Base-by-base conservation (phyloP, 164 flowering plant species). In the Stephania yunnanensis region DNA sequence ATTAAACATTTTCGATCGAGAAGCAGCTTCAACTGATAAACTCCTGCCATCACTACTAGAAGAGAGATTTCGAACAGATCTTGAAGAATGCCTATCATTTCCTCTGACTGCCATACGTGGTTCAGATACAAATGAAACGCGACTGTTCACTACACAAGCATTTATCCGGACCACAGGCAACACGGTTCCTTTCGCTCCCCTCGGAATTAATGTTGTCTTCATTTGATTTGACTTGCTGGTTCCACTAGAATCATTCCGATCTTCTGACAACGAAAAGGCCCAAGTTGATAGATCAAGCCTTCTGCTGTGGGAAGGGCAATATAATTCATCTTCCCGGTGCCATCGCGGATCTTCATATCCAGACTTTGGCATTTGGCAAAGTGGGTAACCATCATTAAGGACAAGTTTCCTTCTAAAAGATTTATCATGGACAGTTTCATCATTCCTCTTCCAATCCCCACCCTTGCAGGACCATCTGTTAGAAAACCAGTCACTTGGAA, bases 371-470 rank as follows among this genome's bases (percentile, higher is more conserved):
- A 93, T 92, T 81, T 81, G 94, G 83, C 98, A 96, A 53, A 96
- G 85, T 20, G 97, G 93, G 73, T 80, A 94, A 67, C 98, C 97
- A 85, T 93, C 91, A 81, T 94, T 91, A 25, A 96, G 87, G 53
- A 96, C 92, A 77, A 85, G 69, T 83, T 91, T 94, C 87, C 82
- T 90, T 77, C 85, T 89, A 71, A 61, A 77, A 72, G 77, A 66
- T 85, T 84, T 89, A 74, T 94, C 98, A 67, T 80, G 89, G 44
- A 75, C 31, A 81, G 85, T 78, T 70, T 91, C 99, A 79, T 96
- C 98, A 73, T 79, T 88, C 79, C 95, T 91, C 83, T 81, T 92
- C 99, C 99, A 96, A 76, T 96, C 99, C 71, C 99, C 94, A 75
- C 99, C 97, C 79, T 86, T 92, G 86, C 95, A 94, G 46, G 95